Evolutionary conservation across 441 rosid genomes (phyloP).

Genomic region (Populus hybrid): DNA sequence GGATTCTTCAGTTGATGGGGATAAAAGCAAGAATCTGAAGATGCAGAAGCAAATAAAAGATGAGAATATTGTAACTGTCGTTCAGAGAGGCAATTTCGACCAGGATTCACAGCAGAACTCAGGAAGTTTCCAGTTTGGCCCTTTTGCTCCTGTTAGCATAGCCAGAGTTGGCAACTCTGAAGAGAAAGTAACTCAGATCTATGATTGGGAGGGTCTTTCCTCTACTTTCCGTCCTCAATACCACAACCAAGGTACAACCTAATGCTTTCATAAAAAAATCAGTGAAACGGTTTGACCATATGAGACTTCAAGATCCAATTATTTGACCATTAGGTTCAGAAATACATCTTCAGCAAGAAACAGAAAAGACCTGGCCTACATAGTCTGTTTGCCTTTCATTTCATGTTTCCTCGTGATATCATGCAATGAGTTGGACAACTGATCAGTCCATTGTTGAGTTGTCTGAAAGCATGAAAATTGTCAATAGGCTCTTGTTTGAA

Average conservation of each 20-base stretch:
- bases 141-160: slow-evolving; percentile 43
- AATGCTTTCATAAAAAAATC: neutral
- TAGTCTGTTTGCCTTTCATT: no score
- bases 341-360: no score
- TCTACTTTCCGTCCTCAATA: slow-evolving; percentile 59
- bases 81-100: slow-evolving; percentile 19
- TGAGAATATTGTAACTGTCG: slow-evolving; percentile 19
- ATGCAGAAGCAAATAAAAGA: slow-evolving; percentile 15
- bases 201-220: slow-evolving; percentile 58
- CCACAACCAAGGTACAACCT: slow-evolving; percentile 63
- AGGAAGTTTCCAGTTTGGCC: slow-evolving; percentile 50
- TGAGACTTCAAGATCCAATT: neutral
- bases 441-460: neutral
- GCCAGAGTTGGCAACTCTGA: slow-evolving; percentile 18
- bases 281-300: neutral
- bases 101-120: slow-evolving; percentile 27
- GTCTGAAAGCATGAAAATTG: neutral
- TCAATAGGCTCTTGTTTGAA: neutral
- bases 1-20: slow-evolving; percentile 27
- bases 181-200: slow-evolving; percentile 30
- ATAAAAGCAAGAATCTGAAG: slow-evolving; percentile 31
- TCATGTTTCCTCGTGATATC: neutral
- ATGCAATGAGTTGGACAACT: neutral
- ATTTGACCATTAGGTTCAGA: neutral
- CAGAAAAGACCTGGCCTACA: no score